Base-by-base conservation (phyloP, 345 rosid species). In the Litchi chinensis region DNA sequence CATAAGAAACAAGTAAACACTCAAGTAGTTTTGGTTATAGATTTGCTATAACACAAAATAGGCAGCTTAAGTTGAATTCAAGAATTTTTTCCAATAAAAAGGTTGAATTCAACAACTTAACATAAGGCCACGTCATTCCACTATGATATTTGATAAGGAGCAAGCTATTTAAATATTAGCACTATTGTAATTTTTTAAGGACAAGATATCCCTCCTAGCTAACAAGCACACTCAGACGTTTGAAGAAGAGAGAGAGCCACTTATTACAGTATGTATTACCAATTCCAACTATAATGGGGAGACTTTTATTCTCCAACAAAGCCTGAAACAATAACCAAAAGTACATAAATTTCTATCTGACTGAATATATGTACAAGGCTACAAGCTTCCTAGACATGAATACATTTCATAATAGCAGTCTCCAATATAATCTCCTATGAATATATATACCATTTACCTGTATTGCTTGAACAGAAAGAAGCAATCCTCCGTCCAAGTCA, bases 401-500 rank as follows among this genome's bases (percentile, higher is more conserved):
- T 2, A 32, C 56, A 66, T 68, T 22, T 39, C 54, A 56, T 8
- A 22, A 67, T 57, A 32, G 41, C 6, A 56, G 40, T 22, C 43
- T 71, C 50, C 41, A n/a, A 40, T 40, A 22, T 32, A 63, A 44
- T 16, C 71, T 81, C 82, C 83, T 26, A 78, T 72, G 12, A 68
- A 64, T 70, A 62, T 43, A 75, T 73, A 22, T 39, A 71, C 62
- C 79, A 52, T 74, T 83, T 80, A 97, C 99, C 95, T 97, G 99
- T 85, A 97, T 94, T 76, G 94, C 99, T 83, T 97, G 99, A 86
- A 97, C 98, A 77, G 99, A 93, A 84, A 97, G 98, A 82, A 97
- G 98, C 85, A 94, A 85, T 75, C 99, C 99, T 83, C 99, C 87
- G 77, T 97, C 99, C 80, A 97, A 81, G 83, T 97, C 98, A 84